A percentile compares a stretch with the other conserved stretches of the same genome.
phyloP scores from a whole-genome alignment of 768 basidiomycete genomes.

The Chlorophyllum brunneum region DNA sequence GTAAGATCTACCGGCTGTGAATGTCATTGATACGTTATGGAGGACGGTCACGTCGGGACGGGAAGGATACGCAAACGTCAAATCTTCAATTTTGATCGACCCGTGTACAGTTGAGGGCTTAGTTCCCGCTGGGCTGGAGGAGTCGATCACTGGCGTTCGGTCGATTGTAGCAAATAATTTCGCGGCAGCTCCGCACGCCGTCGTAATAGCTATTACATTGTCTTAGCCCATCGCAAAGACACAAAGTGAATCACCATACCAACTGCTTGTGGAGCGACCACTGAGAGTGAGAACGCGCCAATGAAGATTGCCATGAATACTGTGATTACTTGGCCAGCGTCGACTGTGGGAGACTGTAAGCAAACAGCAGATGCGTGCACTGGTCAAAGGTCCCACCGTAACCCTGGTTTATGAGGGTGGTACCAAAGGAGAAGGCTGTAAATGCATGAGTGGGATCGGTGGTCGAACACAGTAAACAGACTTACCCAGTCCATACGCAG shows the following conservation, averaged over 20 bases:
- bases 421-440: constrained; percentile 76
- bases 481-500: constrained; percentile 55
- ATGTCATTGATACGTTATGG: constrained; percentile 51
- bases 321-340: constrained; percentile 66
- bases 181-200: constrained; percentile 73
- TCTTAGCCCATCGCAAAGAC: constrained; percentile 37
- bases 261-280: constrained; percentile 76
- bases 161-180: constrained; percentile 81
- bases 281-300: constrained; percentile 75
- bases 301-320: constrained; percentile 74
- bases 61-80: constrained; percentile 76
- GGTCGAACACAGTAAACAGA: neutral
- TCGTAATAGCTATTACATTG: constrained; percentile 40
- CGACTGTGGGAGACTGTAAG: constrained; percentile 28
- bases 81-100: constrained; percentile 60
- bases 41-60: constrained; percentile 67
- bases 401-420: constrained; percentile 60
- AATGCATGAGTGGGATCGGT: neutral
- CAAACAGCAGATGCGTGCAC: neutral
- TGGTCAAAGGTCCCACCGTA: constrained; percentile 33
- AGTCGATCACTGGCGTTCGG: constrained; percentile 75
- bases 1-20: constrained; percentile 65
- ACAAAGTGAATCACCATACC: constrained; percentile 41
- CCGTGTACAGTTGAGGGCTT: constrained; percentile 61
- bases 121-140: constrained; percentile 51